Conservation (phyloP, 805 yeast species). For the Suhomyces sp. region DNA sequence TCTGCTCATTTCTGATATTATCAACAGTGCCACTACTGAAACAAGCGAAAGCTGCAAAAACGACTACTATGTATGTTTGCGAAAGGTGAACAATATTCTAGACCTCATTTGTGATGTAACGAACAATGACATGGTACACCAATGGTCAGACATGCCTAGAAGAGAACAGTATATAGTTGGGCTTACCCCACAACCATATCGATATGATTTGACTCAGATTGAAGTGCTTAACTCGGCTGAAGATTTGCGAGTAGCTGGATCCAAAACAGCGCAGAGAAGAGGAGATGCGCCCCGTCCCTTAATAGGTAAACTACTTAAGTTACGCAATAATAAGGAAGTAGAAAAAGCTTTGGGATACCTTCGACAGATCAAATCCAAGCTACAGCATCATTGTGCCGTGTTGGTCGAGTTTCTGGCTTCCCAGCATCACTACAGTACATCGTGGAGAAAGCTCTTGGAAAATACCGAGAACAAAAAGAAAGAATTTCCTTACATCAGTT, state of each 20-base stretch:
- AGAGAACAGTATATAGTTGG: background rate
- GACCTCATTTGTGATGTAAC: background rate
- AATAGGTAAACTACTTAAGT: background rate
- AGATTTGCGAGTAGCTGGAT: slow-evolving; percentile 1
- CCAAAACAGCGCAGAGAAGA: background rate
- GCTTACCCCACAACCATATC: background rate
- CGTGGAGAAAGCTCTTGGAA: slow-evolving; percentile 6
- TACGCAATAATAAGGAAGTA: background rate
- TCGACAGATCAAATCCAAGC: background rate
- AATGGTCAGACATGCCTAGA: background rate
- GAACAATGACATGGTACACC: background rate
- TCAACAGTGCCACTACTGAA: background rate
- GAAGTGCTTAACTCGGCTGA: background rate
- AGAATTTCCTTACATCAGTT: slow-evolving; percentile 1
- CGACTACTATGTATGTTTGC: background rate
- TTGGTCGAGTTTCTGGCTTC: background rate
- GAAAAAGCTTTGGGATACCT: background rate
- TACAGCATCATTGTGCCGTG: background rate
- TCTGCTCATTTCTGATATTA: background rate
- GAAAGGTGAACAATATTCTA: background rate
- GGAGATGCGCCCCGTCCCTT: background rate
- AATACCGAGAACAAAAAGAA: background rate
- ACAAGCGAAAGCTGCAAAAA: background rate
- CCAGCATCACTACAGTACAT: slow-evolving; percentile 1
- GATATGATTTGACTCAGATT: background rate